Base-by-base conservation (phyloP, 768 basidiomycete species). In the Leccinum boreale region DNA sequence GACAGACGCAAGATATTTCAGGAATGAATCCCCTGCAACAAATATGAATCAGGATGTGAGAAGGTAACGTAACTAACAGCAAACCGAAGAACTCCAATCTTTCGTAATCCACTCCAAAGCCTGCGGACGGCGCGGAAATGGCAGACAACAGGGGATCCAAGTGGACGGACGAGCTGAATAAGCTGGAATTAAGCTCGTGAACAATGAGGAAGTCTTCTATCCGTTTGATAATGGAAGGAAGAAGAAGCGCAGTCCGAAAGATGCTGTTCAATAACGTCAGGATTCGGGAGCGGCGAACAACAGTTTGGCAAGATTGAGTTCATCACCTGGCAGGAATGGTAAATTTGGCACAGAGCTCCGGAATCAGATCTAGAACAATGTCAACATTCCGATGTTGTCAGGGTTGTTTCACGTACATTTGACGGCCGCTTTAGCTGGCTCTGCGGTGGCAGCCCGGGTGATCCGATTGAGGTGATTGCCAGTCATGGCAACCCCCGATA, bases 11-110 rank as follows among this genome's bases (percentile, higher is more conserved):
- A 93, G 70, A 65, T 87, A 87, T 71, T 95, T 95, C 60, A 95
- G 75, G 69, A 90, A 90, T 23, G 90, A 83, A 71, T 94, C 93
- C 29, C 92, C 92, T 70, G 53, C 4, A 58, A 57, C 28, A 55
- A 42, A 46, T 52, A 52, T 67, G 29, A 63, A 44, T n/a, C 36
- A 54, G 48, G 36, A 24, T 14, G 23, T 85, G 62, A 28, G 46
- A 59, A 23, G 51, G 39, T 53, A 31, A 55, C 52, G 26, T 48
- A 45, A 56, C 26, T 45, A 42, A 59, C 60, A 45, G 55, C 76
- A 58, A 64, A 92, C 91, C 92, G 15, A 94, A 79, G 51, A 93
- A 77, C 69, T 94, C 93, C 48, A 93, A 74, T 35, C 92, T 84
- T 73, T 95, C 90, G 70, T 94, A 94, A 73, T 94, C 81, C 58